phyloP scores from a whole-genome alignment of 176 grass and related monocot species.

The Paspalum notatum region DNA sequence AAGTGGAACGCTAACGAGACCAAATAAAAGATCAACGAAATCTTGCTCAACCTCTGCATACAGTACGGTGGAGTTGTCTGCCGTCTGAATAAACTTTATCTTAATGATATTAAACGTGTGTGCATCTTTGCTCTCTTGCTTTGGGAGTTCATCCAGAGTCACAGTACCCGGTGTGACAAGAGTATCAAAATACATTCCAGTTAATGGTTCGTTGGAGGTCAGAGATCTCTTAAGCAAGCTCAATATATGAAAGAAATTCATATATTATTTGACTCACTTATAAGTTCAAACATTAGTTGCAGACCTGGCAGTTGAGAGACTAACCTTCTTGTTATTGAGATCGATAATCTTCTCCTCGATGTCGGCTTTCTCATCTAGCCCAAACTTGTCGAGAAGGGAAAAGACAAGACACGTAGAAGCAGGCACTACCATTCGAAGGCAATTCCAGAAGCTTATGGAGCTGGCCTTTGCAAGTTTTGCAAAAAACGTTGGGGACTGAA shows the following conservation, averaged over 20 bases:
- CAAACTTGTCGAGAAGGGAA: not conserved
- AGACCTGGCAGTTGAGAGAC: not conserved
- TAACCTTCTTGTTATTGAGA: not conserved
- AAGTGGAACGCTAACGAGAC: not conserved
- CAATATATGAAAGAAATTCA: not conserved
- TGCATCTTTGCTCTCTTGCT: not conserved
- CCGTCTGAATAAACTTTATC: not conserved
- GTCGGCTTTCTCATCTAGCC: not conserved
- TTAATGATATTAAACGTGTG: not conserved
- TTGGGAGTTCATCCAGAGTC: not conserved
- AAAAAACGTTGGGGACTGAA: not conserved
- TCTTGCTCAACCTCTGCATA: not conserved
- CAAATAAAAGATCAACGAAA: not conserved
- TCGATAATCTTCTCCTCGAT: not conserved
- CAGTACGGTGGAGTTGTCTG: not conserved
- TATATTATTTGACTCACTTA: too few relatives aligned
- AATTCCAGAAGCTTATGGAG: not conserved
- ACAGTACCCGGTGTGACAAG: not conserved
- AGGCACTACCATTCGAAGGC: too few relatives aligned
- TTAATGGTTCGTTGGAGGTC: not conserved
- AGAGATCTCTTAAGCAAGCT: not conserved
- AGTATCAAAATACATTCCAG: not conserved
- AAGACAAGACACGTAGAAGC: not conserved
- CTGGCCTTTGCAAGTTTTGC: not conserved
- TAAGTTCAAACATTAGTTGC: not conserved